Evolutionary conservation across 1,284 basidiomycete genomes (phyloP), one percentile per base, ranked within the genome.

Genomic region (Heterobasidion parviporum): DNA sequence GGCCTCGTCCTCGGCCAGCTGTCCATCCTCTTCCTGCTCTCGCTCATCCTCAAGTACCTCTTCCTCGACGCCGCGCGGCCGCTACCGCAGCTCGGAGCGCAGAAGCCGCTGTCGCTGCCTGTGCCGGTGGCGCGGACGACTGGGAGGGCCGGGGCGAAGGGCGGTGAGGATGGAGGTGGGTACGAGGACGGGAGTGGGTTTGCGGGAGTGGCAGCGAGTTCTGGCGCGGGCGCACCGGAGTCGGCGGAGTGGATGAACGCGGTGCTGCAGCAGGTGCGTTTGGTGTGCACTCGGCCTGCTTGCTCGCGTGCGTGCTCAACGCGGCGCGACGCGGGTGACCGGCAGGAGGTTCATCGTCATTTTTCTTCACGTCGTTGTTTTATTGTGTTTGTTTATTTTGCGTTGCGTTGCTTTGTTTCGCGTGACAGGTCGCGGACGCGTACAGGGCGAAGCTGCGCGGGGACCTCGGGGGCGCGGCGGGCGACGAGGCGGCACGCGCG

Each of bases 1-100:
- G 89, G 89, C 41, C 78, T 92, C 48, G 73, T 92, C 34, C 70
- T 92, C 34, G 89, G 89, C 57, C 89, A 92, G 65, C 72, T 89
- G 36, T 91, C 89, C 38, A 83, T 92, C 59, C 74, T 92, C 52
- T 63, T 83, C 52, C 74, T 92, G 34, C 76, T 92, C 35, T 74
- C 73, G 41, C 72, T 89, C 61, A 76, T 92, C 60, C 80, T 92
- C 70, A 88, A 87, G 67, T 90, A 91, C 66, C 79, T 92, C 50
- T 92, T 92, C 68, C 79, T 92, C 60, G 85, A 90, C 86, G 34
- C 64, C 63, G 1, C 75, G 82, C 34, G 72, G 77, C 59, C 71
- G 77, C 59, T 6, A 4, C 5, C 26, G 26, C 26, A 26, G 1
- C 26, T 26, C 26, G 26, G 26, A 6, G 75, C 78, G 0, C 76